phyloP scores from a whole-genome alignment of 2,329 filamentous ascomycete species.

The Colletotrichum chrysophilum region DNA sequence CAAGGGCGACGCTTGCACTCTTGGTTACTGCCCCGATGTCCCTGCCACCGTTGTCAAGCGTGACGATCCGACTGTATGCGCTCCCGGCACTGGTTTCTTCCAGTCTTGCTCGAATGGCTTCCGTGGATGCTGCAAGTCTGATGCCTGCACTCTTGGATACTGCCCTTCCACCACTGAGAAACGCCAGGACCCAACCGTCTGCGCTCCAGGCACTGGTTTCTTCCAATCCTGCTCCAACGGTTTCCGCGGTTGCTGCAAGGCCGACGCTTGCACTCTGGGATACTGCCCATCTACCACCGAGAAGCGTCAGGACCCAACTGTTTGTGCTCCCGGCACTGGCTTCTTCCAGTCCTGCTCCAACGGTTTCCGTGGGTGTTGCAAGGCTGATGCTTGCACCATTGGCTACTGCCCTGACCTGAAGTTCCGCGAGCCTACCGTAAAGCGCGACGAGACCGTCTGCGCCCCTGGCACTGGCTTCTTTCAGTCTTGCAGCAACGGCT shows the following conservation, averaged over 20 bases:
- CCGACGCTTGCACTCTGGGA: constrained; percentile 1
- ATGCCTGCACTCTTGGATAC: constrained; percentile 8
- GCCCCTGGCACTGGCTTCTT: constrained; percentile 11
- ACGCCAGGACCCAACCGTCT: not conserved
- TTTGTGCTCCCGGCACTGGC: not conserved
- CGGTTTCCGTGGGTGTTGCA: constrained; percentile 10
- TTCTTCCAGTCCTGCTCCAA: constrained; percentile 13
- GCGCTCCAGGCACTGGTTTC: constrained; percentile 1
- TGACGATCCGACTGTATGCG: not conserved
- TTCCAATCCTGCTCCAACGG: constrained; percentile 9
- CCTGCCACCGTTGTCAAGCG: not conserved
- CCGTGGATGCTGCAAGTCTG: constrained; percentile 6
- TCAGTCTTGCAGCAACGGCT: constrained; percentile 11
- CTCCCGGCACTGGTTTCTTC: constrained; percentile 7
- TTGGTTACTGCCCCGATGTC: not conserved
- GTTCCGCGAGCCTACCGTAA: not conserved
- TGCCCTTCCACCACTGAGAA: not conserved
- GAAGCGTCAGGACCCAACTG: not conserved
- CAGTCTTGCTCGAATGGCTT: constrained; percentile 7
- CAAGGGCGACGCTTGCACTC: constrained; percentile 4
- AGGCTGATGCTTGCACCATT: constrained; percentile 3
- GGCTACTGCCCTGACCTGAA: constrained; percentile 1
- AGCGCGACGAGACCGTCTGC: not conserved
- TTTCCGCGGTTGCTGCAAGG: constrained; percentile 10
- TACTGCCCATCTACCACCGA: not conserved